Evolutionary conservation across 2,329 filamentous ascomycete genomes (phyloP).

Genomic region (Aspergillus puulaauensis): DNA sequence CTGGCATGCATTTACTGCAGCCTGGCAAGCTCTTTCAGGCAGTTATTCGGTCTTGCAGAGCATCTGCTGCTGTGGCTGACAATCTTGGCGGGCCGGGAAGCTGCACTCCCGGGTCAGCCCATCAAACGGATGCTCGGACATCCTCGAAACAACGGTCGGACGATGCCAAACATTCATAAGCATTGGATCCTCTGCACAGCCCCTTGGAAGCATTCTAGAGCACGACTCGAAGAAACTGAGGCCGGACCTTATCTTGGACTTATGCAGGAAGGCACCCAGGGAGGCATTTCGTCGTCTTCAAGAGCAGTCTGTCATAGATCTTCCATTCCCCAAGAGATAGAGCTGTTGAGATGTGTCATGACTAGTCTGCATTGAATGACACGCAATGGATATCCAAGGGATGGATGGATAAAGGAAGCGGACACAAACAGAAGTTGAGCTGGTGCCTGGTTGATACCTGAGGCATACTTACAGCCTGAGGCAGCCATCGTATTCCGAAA

Average conservation of each 20-base stretch:
- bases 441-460: neutral
- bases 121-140: neutral
- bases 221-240: neutral
- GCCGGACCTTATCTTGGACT: neutral
- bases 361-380: neutral
- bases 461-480: neutral
- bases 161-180: neutral
- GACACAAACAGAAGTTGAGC: neutral
- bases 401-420: neutral
- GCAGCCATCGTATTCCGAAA: neutral
- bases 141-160: neutral
- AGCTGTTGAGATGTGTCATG: neutral
- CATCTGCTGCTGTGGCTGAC: too few species aligned
- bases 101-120: constrained; percentile 8
- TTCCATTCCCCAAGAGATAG: neutral
- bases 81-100: constrained; percentile 9
- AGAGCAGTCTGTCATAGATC: neutral
- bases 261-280: neutral
- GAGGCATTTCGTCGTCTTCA: neutral
- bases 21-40: neutral
- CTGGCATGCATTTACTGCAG: neutral
- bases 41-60: too few species aligned
- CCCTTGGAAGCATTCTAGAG: neutral
- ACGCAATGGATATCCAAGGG: neutral
- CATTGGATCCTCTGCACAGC: neutral